Evolutionary conservation across 768 basidiomycete species (phyloP).

Genomic region (Mycena belliarum): DNA sequence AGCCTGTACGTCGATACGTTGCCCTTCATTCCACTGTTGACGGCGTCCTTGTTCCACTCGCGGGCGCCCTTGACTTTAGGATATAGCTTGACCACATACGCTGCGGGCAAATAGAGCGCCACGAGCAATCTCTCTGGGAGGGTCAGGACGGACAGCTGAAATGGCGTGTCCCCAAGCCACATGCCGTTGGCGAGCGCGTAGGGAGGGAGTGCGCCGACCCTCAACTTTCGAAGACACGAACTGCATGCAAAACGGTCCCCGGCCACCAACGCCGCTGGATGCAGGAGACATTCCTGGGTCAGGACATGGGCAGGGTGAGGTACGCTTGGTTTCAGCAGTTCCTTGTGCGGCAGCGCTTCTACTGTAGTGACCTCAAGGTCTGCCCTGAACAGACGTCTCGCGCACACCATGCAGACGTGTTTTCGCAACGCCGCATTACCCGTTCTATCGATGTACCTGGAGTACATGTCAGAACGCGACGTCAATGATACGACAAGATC

Average conservation of each 20-base stretch:
- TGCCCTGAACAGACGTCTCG: neutral
- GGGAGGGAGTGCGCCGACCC: slow-evolving; percentile 10
- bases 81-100: slow-evolving; percentile 39
- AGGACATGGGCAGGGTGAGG: neutral
- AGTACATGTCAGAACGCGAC: no score
- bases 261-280: no score
- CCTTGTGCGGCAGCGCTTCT: neutral
- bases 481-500: no score
- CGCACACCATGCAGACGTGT: neutral
- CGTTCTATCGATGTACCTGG: neutral
- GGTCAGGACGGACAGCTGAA: slow-evolving; percentile 27
- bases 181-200: slow-evolving; percentile 37
- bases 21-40: slow-evolving; percentile 29
- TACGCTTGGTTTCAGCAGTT: neutral
- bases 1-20: slow-evolving; percentile 36
- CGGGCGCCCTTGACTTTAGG: slow-evolving; percentile 26
- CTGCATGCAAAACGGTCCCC: no score
- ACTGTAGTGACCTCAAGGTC: neutral
- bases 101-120: slow-evolving; percentile 30
- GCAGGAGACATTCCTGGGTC: no score
- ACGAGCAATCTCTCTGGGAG: slow-evolving; percentile 39
- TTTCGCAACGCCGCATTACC: neutral
- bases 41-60: slow-evolving; percentile 11
- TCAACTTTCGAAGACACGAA: slow-evolving; percentile 9
- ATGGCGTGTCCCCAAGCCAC: slow-evolving; percentile 39